Evolutionary conservation across 768 basidiomycete genomes (phyloP).

Genomic region (Suillus subalutaceus): DNA sequence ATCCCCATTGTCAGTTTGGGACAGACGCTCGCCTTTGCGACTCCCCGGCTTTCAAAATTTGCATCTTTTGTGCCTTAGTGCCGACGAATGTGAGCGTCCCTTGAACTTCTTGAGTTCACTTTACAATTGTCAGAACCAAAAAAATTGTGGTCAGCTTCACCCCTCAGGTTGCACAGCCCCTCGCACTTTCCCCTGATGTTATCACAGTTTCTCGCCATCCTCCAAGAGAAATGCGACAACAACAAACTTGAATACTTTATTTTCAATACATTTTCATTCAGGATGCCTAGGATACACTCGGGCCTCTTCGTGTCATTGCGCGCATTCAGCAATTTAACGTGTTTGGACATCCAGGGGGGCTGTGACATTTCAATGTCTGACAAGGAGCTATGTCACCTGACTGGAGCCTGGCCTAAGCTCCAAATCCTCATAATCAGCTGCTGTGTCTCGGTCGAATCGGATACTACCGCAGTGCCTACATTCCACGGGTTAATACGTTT

Average conservation of each 20-base stretch:
- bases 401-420: slow-evolving; percentile 24
- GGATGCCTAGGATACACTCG: too few relatives aligned
- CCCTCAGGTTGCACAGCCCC: background rate
- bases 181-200: background rate
- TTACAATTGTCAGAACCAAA: background rate
- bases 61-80: rapidly evolving
- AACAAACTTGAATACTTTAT: background rate
- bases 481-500: slow-evolving; percentile 18
- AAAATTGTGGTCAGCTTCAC: background rate
- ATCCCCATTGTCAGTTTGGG: background rate
- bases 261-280: background rate
- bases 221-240: background rate
- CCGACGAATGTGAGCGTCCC: rapidly evolving
- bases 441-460: slow-evolving; percentile 14
- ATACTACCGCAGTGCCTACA: slow-evolving; percentile 20
- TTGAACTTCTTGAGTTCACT: background rate
- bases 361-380: slow-evolving; percentile 19
- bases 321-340: background rate
- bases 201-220: background rate
- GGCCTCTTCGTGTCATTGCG: background rate
- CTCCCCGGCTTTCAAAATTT: background rate
- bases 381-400: slow-evolving; percentile 16
- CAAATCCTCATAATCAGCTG: slow-evolving; percentile 22
- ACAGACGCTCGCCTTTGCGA: too few relatives aligned
- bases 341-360: slow-evolving; percentile 14